phyloP scores from a whole-genome alignment of 345 rosid species.

The Sonneratia caseolaris region DNA sequence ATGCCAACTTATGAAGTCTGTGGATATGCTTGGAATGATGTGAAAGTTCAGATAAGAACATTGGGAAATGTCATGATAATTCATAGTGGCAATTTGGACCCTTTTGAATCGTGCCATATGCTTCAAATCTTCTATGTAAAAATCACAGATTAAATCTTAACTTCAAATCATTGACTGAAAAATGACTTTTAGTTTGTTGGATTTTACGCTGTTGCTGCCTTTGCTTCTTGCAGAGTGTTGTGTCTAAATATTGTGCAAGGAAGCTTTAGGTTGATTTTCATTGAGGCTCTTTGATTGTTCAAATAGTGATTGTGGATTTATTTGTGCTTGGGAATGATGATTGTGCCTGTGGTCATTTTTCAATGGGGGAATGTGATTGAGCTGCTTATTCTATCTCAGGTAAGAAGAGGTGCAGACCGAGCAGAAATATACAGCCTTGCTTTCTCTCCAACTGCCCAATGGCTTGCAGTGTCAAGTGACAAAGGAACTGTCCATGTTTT shows the following conservation, averaged over 20 bases:
- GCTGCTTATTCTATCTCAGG: neutral
- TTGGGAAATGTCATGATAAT: neutral
- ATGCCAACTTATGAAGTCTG: neutral
- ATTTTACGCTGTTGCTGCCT: neutral
- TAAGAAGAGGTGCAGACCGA: conserved; percentile 55
- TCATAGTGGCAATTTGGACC: neutral
- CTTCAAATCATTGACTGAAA: neutral
- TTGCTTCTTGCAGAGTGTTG: neutral
- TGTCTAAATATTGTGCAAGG: neutral
- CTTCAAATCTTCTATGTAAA: neutral
- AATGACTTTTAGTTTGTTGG: neutral
- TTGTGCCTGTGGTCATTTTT: neutral
- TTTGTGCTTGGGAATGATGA: neutral
- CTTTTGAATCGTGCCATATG: neutral
- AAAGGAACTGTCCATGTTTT: conserved; percentile 56
- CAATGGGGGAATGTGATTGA: neutral
- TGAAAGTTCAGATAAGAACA: neutral
- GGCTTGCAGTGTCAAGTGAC: conserved; percentile 56
- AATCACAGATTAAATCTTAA: neutral
- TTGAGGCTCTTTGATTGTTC: neutral
- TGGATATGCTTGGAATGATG: neutral
- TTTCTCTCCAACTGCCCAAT: conserved; percentile 35
- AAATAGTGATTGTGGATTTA: neutral
- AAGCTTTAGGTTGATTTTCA: neutral
- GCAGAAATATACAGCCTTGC: conserved; percentile 56